A percentile compares a stretch with the other conserved stretches of the same genome.
phyloP scores from a whole-genome alignment of 2,329 filamentous ascomycete genomes.

The Pestalotiopsis sp. region DNA sequence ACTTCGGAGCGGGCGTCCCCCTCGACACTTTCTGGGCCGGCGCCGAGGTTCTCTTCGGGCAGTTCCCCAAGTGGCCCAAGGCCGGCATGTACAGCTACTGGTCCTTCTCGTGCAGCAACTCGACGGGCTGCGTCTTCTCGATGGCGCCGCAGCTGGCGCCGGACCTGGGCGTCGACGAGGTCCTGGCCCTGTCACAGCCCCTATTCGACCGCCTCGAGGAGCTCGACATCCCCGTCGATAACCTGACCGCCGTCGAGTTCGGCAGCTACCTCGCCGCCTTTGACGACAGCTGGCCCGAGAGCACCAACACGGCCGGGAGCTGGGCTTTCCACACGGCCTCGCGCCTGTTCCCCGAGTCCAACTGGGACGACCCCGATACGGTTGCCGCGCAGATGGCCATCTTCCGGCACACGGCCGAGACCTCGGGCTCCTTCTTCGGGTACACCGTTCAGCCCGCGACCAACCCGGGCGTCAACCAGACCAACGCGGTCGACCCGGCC shows the following conservation, averaged over 20 bases:
- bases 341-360: slow-evolving; percentile 21
- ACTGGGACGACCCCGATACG: slow-evolving; percentile 20
- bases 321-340: slow-evolving; percentile 39
- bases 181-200: slow-evolving; percentile 15
- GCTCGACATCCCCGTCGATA: slow-evolving; percentile 15
- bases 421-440: slow-evolving; percentile 20
- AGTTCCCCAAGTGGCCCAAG: slow-evolving; percentile 31
- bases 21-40: not conserved
- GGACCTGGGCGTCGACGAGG: not conserved
- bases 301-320: not conserved
- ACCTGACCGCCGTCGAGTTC: slow-evolving; percentile 16
- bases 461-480: slow-evolving; percentile 22
- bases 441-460: slow-evolving; percentile 21
- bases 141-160: slow-evolving; percentile 1
- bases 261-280: slow-evolving; percentile 17
- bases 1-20: slow-evolving; percentile 24
- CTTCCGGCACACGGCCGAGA: slow-evolving; percentile 16
- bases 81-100: slow-evolving; percentile 21
- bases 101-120: slow-evolving; percentile 16
- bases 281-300: slow-evolving; percentile 19
- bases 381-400: slow-evolving; percentile 17
- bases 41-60: slow-evolving; percentile 26
- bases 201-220: slow-evolving; percentile 17
- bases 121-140: slow-evolving; percentile 15
- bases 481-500: slow-evolving; percentile 37